phyloP scores from a whole-genome alignment of 495 filamentous ascomycete species.

The Clavariopsis aquatica region DNA sequence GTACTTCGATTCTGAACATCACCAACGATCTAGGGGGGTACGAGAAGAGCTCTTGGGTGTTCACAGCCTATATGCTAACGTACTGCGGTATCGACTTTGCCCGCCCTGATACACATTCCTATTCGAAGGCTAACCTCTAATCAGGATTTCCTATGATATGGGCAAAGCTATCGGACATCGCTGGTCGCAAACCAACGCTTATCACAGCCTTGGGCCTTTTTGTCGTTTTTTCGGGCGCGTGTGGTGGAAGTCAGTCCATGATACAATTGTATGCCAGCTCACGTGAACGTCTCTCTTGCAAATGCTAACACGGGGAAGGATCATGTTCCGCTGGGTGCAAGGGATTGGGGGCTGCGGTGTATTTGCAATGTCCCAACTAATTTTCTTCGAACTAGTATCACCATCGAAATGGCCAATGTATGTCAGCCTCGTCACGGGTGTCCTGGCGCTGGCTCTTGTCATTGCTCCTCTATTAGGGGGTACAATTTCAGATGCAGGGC shows the following conservation, averaged over 20 bases:
- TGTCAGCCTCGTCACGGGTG: neutral
- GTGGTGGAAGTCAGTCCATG: neutral
- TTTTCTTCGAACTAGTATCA: conserved; percentile 5
- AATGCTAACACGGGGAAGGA: neutral
- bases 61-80: neutral
- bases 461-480: conserved; percentile 1
- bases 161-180: conserved; percentile 1
- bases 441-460: neutral
- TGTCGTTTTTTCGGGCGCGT: neutral
- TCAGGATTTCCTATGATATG: conserved; percentile 5
- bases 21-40: neutral
- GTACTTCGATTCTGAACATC: neutral
- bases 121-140: neutral
- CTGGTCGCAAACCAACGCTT: neutral
- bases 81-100: conserved; percentile 12
- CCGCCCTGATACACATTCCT: no score
- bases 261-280: neutral
- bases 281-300: neutral
- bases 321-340: conserved; percentile 1
- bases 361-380: neutral
- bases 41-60: neutral
- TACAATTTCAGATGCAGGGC: neutral
- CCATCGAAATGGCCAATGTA: neutral
- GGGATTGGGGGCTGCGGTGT: neutral
- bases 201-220: neutral